Conservation (phyloP, 2,329 filamentous ascomycete species). For the Aspergillus pseudotamarii region DNA sequence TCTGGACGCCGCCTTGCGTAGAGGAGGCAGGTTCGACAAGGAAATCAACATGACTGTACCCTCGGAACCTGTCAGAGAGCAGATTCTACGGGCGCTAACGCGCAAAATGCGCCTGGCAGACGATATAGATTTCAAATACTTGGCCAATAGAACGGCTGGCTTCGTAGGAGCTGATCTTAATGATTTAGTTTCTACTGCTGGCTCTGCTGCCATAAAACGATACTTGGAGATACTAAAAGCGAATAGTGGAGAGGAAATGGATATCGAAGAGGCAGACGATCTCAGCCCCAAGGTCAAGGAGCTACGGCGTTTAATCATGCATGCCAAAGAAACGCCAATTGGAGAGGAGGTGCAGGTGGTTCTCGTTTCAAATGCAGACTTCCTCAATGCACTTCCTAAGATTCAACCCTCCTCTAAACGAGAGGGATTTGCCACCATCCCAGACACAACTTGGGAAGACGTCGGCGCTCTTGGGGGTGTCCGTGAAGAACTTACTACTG, state of each 20-base stretch:
- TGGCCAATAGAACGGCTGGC: constrained; percentile 85
- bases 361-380: constrained; percentile 67
- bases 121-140: constrained; percentile 70
- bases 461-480: constrained; percentile 83
- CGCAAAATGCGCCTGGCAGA: constrained; percentile 64
- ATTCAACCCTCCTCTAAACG: constrained; percentile 82
- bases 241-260: constrained; percentile 53
- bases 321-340: constrained; percentile 54
- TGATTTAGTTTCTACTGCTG: constrained; percentile 68
- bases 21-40: constrained; percentile 75
- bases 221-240: constrained; percentile 58
- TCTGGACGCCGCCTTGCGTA: constrained; percentile 75
- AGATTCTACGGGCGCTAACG: constrained; percentile 76
- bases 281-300: constrained; percentile 47
- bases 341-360: constrained; percentile 59
- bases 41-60: constrained; percentile 89
- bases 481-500: constrained; percentile 77
- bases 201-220: constrained; percentile 64
- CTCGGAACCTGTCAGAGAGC: constrained; percentile 72
- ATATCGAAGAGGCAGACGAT: constrained; percentile 49
- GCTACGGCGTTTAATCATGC: constrained; percentile 56
- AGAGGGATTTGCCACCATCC: constrained; percentile 93
- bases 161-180: constrained; percentile 91
- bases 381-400: constrained; percentile 72
- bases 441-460: constrained; percentile 88